A percentile compares a stretch with the other conserved stretches of the same genome.
Evolutionary conservation across 1,284 basidiomycete species (phyloP).

Genomic region (Ceratobasidium sp.): DNA sequence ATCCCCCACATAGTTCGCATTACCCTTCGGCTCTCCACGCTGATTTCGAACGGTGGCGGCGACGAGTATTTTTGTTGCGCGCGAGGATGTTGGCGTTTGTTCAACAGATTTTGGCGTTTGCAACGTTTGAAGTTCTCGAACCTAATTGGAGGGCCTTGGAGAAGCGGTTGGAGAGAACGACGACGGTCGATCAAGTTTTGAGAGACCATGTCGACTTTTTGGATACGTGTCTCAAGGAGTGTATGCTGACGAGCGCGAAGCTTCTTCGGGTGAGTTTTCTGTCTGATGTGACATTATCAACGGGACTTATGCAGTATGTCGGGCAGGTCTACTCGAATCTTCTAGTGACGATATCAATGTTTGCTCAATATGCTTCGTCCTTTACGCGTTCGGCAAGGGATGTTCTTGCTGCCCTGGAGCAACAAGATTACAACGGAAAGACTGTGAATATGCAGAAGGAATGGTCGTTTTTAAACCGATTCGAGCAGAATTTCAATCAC

Average conservation of each 20-base stretch:
- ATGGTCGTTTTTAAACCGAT: no score
- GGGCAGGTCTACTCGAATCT: conserved; percentile 86
- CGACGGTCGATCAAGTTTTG: conserved; percentile 90
- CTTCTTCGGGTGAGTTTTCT: no score
- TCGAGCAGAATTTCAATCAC: conserved; percentile 92
- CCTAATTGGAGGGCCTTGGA: conserved; percentile 88
- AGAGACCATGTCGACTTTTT: conserved; percentile 94
- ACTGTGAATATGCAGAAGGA: no score
- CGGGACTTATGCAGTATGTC: no score
- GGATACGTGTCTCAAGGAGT: no score
- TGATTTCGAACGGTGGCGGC: conserved; percentile 82
- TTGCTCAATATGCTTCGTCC: conserved; percentile 78
- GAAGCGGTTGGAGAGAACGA: conserved; percentile 80
- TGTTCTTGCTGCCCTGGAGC: conserved; percentile 67
- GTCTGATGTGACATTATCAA: no score
- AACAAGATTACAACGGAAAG: conserved; percentile 54
- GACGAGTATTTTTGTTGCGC: conserved; percentile 81
- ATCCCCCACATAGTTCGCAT: conserved; percentile 48
- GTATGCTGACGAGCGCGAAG: no score
- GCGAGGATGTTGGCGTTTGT: conserved; percentile 92
- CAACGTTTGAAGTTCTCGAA: conserved; percentile 93
- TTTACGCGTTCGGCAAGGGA: conserved; percentile 78
- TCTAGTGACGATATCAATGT: no score
- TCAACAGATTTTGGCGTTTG: conserved; percentile 89
- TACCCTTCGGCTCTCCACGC: conserved; percentile 62